Base-by-base conservation (phyloP, 257 asterid genomes). In the Solanum bulbocastanum region DNA sequence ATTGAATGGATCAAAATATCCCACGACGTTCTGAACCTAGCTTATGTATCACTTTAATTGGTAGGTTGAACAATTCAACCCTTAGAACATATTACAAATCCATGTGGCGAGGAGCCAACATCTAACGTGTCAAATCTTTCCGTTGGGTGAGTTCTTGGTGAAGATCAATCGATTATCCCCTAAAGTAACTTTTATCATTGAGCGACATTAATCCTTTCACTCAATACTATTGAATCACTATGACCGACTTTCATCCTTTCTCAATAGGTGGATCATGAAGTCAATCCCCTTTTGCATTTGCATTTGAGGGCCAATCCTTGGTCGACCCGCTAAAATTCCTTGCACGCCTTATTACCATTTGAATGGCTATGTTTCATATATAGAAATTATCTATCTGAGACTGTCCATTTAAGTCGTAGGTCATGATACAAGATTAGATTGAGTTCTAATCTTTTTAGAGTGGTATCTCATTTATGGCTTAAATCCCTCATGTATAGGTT, bases 1-100 rank as follows among this genome's bases (percentile, higher is more conserved):
- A 35, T 74, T 8, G 44, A 72, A 72, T 18, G 27, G 25, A 35
- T 33, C 16, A 0, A 72, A 72, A 4, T 72, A 16, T 72, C 8
- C 0, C 25, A 72, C 0, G 4, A 2, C 0, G 3, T 32, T 32
- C 6, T 71, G 13, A 72, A 33, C 1, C 14, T 32, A 71, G 1
- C 40, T 33, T 20, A 32, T 15, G 13, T 8, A 32, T 18, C 35
- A 10, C 25, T 72, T 72, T 18, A 33, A 33, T 32, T 23, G 18
- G 18, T 25, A 6, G 3, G 13, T 1, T 23, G 6, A 72, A 72
- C 8, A 18, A 33, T 2, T 23, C 3, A 71, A 32, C 9, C 13
- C 4, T 16, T 71, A 20, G 13, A 18, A 33, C 7, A 72, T 72
- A 18, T 1, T 33, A 72, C 4, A 72, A 5, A 15, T 33, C 7